Conservation (phyloP, 2,329 filamentous ascomycete genomes). For the Tolypocladium album region DNA sequence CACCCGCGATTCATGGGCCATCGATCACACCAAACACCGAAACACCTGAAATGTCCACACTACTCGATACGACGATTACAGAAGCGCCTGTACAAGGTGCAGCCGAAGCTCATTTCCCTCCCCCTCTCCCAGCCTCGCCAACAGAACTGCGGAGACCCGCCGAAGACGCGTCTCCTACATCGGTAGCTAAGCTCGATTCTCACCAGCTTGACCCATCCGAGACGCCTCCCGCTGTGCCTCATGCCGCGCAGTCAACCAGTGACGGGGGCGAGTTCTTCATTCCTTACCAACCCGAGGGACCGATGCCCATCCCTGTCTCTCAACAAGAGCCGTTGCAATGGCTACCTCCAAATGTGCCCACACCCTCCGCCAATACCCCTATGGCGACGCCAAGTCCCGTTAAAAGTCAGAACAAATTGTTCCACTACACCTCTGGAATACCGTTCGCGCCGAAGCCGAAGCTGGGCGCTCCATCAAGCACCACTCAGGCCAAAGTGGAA, state of each 20-base stretch:
- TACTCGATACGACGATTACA: not conserved
- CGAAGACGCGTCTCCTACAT: conserved; percentile 11
- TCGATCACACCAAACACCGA: not conserved
- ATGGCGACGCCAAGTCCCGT: conserved; percentile 20
- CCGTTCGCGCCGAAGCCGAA: conserved; percentile 27
- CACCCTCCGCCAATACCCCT: conserved; percentile 22
- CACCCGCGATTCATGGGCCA: not conserved
- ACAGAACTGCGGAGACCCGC: conserved; percentile 14
- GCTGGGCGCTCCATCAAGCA: not conserved
- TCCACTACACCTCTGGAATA: conserved; percentile 32
- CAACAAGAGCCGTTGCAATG: conserved; percentile 34
- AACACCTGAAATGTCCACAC: not conserved
- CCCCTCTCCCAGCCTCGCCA: conserved; percentile 12
- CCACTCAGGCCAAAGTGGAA: not conserved
- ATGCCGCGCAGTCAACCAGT: conserved; percentile 13
- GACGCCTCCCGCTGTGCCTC: conserved; percentile 19
- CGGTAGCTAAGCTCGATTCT: conserved; percentile 9
- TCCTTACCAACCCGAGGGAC: conserved; percentile 45
- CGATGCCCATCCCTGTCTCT: conserved; percentile 25
- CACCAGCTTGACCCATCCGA: conserved; percentile 11
- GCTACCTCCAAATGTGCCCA: conserved; percentile 36
- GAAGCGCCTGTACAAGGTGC: not conserved
- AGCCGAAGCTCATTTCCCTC: conserved; percentile 5
- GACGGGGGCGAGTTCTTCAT: conserved; percentile 33
- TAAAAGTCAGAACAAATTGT: conserved; percentile 22